Conservation (phyloP, 345 rosid genomes). For the Pistacia vera region DNA sequence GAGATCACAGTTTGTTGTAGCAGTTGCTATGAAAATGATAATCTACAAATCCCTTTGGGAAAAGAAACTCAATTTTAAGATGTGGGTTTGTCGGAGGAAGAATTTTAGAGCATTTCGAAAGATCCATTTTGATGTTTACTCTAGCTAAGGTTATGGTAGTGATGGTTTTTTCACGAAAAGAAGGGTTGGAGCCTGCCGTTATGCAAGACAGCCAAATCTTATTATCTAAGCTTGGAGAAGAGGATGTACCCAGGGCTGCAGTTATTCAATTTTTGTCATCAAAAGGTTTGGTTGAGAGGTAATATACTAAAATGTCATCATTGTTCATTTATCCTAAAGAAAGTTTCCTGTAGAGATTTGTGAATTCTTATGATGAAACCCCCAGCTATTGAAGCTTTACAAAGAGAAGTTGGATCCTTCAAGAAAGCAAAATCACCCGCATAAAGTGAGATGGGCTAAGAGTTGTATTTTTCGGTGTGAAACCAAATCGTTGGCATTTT, state of each 20-base stretch:
- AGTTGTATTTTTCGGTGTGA: background rate
- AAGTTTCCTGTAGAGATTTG: slow-evolving; percentile 16
- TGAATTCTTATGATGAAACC: slow-evolving; percentile 20
- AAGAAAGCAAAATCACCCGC: background rate
- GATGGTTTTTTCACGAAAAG: slow-evolving; percentile 23
- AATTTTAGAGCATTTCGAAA: slow-evolving; percentile 20
- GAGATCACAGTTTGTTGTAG: slow-evolving; percentile 14
- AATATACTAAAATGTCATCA: background rate
- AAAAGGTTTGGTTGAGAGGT: background rate
- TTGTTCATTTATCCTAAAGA: slow-evolving; percentile 8
- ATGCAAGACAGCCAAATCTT: slow-evolving; percentile 2
- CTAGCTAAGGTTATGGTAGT: slow-evolving; percentile 3
- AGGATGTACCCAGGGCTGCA: slow-evolving; percentile 9
- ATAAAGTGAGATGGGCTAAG: background rate
- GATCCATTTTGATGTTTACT: background rate
- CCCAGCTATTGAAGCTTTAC: slow-evolving; percentile 20
- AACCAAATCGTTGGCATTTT: too few species aligned
- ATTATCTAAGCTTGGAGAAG: slow-evolving; percentile 5
- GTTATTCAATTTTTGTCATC: slow-evolving; percentile 13
- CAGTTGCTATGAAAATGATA: background rate
- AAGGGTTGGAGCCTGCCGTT: slow-evolving; percentile 4
- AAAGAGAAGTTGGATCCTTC: background rate
- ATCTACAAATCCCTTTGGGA: slow-evolving; percentile 26
- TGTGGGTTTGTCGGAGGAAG: slow-evolving; percentile 37
- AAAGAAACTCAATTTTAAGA: slow-evolving; percentile 24